phyloP scores from a whole-genome alignment of 1,284 basidiomycete genomes.

The Marasmius tenuissimus region DNA sequence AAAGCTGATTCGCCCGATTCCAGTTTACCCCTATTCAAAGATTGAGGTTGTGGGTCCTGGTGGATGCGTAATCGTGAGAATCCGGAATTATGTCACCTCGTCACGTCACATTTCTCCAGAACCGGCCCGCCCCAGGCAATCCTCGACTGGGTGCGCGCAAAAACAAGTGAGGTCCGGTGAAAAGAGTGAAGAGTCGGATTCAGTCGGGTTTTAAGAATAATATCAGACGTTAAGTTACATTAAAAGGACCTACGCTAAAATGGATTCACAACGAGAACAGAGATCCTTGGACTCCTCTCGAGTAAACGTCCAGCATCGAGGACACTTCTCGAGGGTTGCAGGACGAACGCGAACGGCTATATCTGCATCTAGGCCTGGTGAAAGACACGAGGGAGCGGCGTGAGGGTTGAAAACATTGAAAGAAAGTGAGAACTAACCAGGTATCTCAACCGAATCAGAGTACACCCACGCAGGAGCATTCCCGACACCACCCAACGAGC shows the following conservation, averaged over 20 bases:
- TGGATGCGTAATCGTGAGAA: too few species aligned
- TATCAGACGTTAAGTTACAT: too few species aligned
- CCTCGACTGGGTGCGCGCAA: too few species aligned
- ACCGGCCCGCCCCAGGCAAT: too few species aligned
- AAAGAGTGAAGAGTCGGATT: too few species aligned
- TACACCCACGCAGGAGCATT: slow-evolving; percentile 49
- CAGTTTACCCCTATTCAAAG: too few species aligned
- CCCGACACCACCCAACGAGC: slow-evolving; percentile 29
- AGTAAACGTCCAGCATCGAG: slow-evolving; percentile 78
- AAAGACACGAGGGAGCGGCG: slow-evolving; percentile 3
- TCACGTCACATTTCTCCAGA: too few species aligned
- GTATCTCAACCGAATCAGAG: slow-evolving; percentile 36
- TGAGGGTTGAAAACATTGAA: slow-evolving; percentile 2
- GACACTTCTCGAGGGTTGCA: slow-evolving; percentile 62
- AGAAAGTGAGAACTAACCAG: slow-evolving; percentile 33
- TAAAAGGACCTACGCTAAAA: slow-evolving; percentile 16
- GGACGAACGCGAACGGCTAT: slow-evolving; percentile 53
- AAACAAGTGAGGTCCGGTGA: too few species aligned
- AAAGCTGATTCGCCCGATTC: too few species aligned
- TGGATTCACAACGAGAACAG: slow-evolving; percentile 58
- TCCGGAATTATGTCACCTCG: too few species aligned
- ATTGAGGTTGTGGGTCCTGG: too few species aligned
- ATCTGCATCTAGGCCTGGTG: slow-evolving; percentile 32
- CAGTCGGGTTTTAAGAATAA: too few species aligned
- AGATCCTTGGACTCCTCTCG: slow-evolving; percentile 44